Evolutionary conservation across 345 rosid species (phyloP), one percentile per base, ranked within the genome.

Genomic region (Anacardium occidentale): DNA sequence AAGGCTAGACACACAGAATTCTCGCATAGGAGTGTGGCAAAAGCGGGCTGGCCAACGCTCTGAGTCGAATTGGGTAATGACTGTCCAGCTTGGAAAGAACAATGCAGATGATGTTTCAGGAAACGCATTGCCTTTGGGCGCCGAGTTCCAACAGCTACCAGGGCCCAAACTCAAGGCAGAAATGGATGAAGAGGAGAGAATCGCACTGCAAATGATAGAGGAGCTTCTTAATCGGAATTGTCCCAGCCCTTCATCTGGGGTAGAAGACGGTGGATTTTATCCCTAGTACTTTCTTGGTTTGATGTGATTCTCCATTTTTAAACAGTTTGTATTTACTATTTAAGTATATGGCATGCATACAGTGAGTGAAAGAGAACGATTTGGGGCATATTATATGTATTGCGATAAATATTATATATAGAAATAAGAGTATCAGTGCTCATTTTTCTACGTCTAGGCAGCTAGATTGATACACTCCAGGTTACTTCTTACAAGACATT

Each of bases 191-290:
- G 91, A 87, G 72, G 81, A 85, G 81, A 88, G 85, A 64, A 82
- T 82, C n/a, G 97, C 98, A 34, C 58, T 92, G 86, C 97, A 94
- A 73, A 94, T 94, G 98, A 92, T 94, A 42, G 98, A 94, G 77
- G 98, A 94, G 78, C 87, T 94, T 69, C 97, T 94, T 20, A 92
- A 90, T 67, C 74, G 88, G 76, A 88, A 89, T 64, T 89, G 84
- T 17, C 68, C 77, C 11, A 52, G 66, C 45, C 80, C 80, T 44
- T 52, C 74, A 26, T 70, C n/a, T 61, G 68, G 25, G 5, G 32
- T 48, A 11, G 51, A 62, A 51, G 68, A 34, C 9, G 51, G 50
- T 20, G 17, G 48, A 66, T 60, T 71, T 34, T 20, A 42, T 60
- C 44, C 18, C n/a, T 59, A 59, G 47, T 11, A 29, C 32, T 29